Base-by-base conservation (phyloP, 2,329 filamentous ascomycete species). In the Teratosphaeria nubilosa region DNA sequence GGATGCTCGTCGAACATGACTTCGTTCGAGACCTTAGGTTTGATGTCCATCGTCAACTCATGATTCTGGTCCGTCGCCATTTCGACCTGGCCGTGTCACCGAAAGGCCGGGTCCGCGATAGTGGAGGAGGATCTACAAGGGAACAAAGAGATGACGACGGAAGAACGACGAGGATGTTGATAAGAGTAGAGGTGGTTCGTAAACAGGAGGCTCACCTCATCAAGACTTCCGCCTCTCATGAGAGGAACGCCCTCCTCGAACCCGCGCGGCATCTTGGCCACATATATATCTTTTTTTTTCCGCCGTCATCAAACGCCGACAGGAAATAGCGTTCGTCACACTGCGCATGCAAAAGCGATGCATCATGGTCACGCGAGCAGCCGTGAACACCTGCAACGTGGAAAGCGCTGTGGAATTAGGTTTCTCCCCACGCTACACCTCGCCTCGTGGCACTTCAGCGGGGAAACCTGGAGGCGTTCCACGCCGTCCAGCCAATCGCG, bases 181-280 rank as follows among this genome's bases (percentile, higher is more conserved):
- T n/a, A n/a, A n/a, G n/a, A n/a, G n/a, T n/a, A 31, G 52, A 22
- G 31, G 5, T 6, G 16, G 37, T 16, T 45, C n/a, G 37, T 16
- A 45, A 16, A 34, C n/a, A n/a, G 30, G 25, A 10, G 9, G 51
- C 56, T 57, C 51, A 58, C 56, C 56, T 58, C 34, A 10, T 41
- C 50, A 16, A 51, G 50, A 20, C 34, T 41, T 9, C n/a, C 14
- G 20, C 32, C 34, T 16, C 56, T 51, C 56, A 58, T 55, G 20
- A 58, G 41, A 51, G 56, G 53, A 7, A 55, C 53, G n/a, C 31
- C 51, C 56, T 58, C 56, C 37, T 30, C 51, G 22, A n/a, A 11
- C 16, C 16, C 41, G n/a, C 27, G 27, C 27, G 41, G 41, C 41
- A 48, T 48, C n/a, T 6, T 48, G 41, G n/a, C 41, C 41, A 9